These are phyloP conservation scores for Phaffomyces thermotolerans DNA, from an alignment of 805 yeast genomes.

Conservation along the genomic window DNA sequence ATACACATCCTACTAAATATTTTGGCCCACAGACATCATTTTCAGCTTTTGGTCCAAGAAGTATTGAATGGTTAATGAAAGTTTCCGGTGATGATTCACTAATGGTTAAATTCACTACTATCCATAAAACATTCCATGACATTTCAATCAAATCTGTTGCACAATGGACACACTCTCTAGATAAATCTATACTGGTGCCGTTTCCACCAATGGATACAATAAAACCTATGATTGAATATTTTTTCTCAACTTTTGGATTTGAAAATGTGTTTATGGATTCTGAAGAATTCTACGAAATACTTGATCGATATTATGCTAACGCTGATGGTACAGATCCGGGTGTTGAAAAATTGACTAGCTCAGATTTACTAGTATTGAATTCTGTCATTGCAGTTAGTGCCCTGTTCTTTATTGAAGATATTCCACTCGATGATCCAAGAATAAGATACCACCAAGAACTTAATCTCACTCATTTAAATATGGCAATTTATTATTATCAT, in stretches of 20 bases:
- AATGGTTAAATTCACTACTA: conserved; percentile 17
- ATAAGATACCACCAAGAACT: conserved; percentile 20
- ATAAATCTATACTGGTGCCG: conserved; percentile 18
- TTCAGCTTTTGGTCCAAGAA: conserved; percentile 34
- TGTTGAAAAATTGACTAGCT: conserved; percentile 14
- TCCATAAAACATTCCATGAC: conserved; percentile 16
- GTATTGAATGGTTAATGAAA: conserved; percentile 33
- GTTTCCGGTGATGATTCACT: conserved; percentile 16
- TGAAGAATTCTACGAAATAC: conserved; percentile 13
- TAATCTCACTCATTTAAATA: conserved; percentile 27
- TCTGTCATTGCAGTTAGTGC: conserved; percentile 21
- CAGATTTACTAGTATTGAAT: conserved; percentile 30
- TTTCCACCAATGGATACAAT: conserved; percentile 26
- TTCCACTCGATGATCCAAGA: neutral
- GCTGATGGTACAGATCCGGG: conserved; percentile 4
- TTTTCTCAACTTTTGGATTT: conserved; percentile 8
- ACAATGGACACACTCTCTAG: conserved; percentile 31
- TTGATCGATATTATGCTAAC: conserved; percentile 14
- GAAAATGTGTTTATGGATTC: conserved; percentile 8
- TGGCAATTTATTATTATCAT: conserved; percentile 46
- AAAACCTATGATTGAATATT: conserved; percentile 9
- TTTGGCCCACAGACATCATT: conserved; percentile 23
- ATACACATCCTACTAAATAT: conserved; percentile 9
- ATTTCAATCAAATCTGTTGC: conserved; percentile 17
- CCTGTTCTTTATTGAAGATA: neutral